phyloP scores from a whole-genome alignment of 192 early-diverging fungal genomes.

The Backusella westeae region DNA sequence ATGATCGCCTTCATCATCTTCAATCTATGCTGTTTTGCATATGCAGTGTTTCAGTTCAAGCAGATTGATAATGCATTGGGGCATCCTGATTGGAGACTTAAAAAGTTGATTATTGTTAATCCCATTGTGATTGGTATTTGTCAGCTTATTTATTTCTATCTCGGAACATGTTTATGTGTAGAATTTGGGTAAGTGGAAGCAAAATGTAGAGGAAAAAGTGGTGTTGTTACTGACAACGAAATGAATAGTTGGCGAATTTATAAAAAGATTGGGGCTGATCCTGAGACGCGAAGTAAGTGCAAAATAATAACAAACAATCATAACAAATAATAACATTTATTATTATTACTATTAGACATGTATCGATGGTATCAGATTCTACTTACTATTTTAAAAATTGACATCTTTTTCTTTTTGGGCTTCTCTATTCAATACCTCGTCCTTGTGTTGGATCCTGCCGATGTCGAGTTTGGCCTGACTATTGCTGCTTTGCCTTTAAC shows the following conservation, averaged over 20 bases:
- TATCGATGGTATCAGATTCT: constrained; percentile 75
- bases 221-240: background rate
- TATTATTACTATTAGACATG: constrained; percentile 38
- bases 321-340: background rate
- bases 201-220: background rate
- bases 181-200: constrained; percentile 56
- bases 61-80: constrained; percentile 49
- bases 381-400: constrained; percentile 75
- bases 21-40: constrained; percentile 61
- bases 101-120: constrained; percentile 41
- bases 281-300: constrained; percentile 53
- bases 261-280: constrained; percentile 65
- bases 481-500: constrained; percentile 60
- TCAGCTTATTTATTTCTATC: constrained; percentile 41
- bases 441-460: constrained; percentile 45
- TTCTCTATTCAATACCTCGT: constrained; percentile 68
- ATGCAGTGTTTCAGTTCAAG: constrained; percentile 66
- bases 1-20: constrained; percentile 67
- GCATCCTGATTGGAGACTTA: background rate
- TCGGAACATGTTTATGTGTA: constrained; percentile 52
- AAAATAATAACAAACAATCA: constrained; percentile 7
- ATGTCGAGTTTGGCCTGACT: constrained; percentile 51
- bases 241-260: constrained; percentile 53
- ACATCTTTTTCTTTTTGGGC: constrained; percentile 79
- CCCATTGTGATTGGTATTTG: constrained; percentile 57